Conservation (phyloP, 192 early-diverging fungal genomes). For the Diversispora epigaea region DNA sequence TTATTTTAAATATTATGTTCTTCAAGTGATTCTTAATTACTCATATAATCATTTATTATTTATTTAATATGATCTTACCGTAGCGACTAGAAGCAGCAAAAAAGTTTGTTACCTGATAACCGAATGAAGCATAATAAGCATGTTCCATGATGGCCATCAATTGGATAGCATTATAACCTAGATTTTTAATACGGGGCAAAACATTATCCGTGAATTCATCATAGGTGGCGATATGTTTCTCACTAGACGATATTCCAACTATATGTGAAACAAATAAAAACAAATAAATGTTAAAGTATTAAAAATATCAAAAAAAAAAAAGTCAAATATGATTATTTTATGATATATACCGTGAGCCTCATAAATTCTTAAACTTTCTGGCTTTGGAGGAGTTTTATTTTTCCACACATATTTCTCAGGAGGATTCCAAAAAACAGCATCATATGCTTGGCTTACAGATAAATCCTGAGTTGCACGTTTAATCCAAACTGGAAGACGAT, state of each 20-base stretch:
- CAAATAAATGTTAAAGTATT: no score
- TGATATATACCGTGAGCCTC: slow-evolving; percentile 81
- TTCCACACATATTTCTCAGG: slow-evolving; percentile 73
- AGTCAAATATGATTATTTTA: no score
- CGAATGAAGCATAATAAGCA: slow-evolving; percentile 97
- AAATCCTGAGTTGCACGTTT: slow-evolving; percentile 84
- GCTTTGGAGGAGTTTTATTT: slow-evolving; percentile 69
- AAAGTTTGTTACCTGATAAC: slow-evolving; percentile 97
- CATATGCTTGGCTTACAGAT: slow-evolving; percentile 76
- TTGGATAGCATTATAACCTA: slow-evolving; percentile 83
- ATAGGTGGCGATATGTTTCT: slow-evolving; percentile 80
- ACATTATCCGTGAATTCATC: slow-evolving; percentile 86
- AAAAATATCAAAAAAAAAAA: no score
- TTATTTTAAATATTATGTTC: neutral
- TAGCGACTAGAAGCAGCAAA: slow-evolving; percentile 92
- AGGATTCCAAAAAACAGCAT: slow-evolving; percentile 95
- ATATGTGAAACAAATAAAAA: no score
- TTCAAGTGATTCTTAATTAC: neutral
- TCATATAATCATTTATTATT: neutral
- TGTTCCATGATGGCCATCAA: slow-evolving; percentile 98
- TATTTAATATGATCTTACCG: slow-evolving; percentile 44
- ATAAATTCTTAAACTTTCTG: slow-evolving; percentile 76
- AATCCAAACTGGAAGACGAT: slow-evolving; percentile 90
- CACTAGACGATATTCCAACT: slow-evolving; percentile 92
- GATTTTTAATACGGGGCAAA: slow-evolving; percentile 79